Evolutionary conservation across 805 yeast genomes (phyloP), one percentile per base, ranked within the genome.

Genomic region (Myxozyma nipponensis): DNA sequence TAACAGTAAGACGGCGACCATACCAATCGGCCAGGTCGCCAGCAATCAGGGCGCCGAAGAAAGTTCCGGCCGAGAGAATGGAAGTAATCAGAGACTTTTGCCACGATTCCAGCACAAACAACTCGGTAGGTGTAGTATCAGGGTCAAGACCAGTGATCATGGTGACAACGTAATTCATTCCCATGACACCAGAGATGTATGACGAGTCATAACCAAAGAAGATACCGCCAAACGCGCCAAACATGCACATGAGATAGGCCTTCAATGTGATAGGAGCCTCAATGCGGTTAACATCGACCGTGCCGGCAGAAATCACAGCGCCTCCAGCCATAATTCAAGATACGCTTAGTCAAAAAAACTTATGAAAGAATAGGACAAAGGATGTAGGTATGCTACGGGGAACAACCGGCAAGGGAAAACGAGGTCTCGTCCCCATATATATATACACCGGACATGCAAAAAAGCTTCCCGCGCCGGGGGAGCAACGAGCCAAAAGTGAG

Each of bases 121-220:
- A 6, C 18, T 42, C 49, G 18, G 26, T 22, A 5, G 35, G 42
- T 15, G 28, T 37, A 15, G 21, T 24, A 17, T 15, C 32, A 3
- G 9, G 41, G 24, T 10, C 19, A 7, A 35, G 38, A 17, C 38
- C 38, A 17, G 47, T 26, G 24, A 44, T 23, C 40, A 15, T 17
- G 17, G 19, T 2, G 18, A 32, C 25, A 25, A 47, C 39, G 23
- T 10, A 23, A 17, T 17, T 4, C 95, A 88, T 86, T 56, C 86
- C 91, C 47, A 84, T 64, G 4, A 88, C 70, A 56, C 86, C 87
- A 64, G 86, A 86, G 47, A 87, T 83, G 42, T 86, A 69, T 1
- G 95, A 96, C 0, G 96, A 87, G 66, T 88, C 95, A 64, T 86
- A 88, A 1, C 96, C 96, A 65, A 83, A 87, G 38, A 87, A 70